Evolutionary conservation across 1,139 yeast species (phyloP).

Genomic region (Wickerhamomyces sp.): DNA sequence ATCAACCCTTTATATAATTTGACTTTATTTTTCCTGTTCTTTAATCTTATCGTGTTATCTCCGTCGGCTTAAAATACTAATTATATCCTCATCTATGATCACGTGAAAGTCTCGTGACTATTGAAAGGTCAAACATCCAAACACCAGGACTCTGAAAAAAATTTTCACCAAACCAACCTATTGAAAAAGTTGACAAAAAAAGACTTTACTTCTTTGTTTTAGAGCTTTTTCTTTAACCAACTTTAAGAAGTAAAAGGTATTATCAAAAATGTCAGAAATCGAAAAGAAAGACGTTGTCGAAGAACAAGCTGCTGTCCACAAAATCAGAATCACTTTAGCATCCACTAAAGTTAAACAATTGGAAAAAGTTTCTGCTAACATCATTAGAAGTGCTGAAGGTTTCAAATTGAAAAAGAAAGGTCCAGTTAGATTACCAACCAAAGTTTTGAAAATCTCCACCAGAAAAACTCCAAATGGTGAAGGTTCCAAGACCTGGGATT

Average conservation of each 20-base stretch:
- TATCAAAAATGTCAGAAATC: conserved; percentile 64
- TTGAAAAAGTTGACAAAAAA: conserved; percentile 15
- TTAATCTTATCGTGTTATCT: conserved; percentile 4
- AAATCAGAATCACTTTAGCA: conserved; percentile 98
- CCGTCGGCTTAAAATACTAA: conserved; percentile 5
- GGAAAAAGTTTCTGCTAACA: conserved; percentile 89
- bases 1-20: too few species aligned
- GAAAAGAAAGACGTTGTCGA: conserved; percentile 87
- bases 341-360: conserved; percentile 98
- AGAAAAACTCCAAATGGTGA: conserved; percentile 99
- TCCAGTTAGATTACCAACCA: conserved; percentile 99
- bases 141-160: background rate
- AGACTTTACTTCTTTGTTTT: conserved; percentile 6
- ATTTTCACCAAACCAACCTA: conserved; percentile 1
- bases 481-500: conserved; percentile 99
- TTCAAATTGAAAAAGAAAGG: conserved; percentile 89
- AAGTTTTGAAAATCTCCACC: conserved; percentile 97
- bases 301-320: conserved; percentile 83
- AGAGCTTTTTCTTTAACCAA: conserved; percentile 20
- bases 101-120: background rate
- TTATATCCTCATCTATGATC: background rate
- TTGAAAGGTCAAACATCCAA: background rate
- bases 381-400: conserved; percentile 82
- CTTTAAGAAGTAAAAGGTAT: conserved; percentile 34
- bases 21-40: conserved; percentile 2